A percentile compares a stretch with the other conserved stretches of the same genome.
Conservation (phyloP, 768 basidiomycete genomes). For the Xerocomellus chrysenteron region DNA sequence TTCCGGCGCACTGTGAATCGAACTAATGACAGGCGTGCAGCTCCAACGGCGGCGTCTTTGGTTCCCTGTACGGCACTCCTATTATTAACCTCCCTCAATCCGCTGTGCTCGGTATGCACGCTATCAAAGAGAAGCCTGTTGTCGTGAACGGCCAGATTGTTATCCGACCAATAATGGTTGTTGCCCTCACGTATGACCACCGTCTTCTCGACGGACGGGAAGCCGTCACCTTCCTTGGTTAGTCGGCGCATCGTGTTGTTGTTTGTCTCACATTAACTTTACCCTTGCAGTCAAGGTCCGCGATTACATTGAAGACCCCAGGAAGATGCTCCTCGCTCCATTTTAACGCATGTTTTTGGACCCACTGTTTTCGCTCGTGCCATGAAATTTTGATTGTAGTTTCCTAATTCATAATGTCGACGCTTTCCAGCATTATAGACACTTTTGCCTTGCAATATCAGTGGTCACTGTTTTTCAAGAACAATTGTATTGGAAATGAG, state of each 20-base stretch:
- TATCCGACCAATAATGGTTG: conserved; percentile 95
- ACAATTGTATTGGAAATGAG: background rate
- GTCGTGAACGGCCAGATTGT: conserved; percentile 95
- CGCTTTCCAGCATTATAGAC: conserved; percentile 7
- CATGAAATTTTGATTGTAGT: conserved; percentile 8
- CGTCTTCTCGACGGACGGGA: conserved; percentile 93
- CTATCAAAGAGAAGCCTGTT: conserved; percentile 87
- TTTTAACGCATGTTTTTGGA: conserved; percentile 10
- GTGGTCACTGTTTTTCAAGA: background rate
- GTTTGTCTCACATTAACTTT: conserved; percentile 2
- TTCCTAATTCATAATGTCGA: conserved; percentile 11
- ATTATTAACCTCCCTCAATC: conserved; percentile 97
- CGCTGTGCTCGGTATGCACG: conserved; percentile 95
- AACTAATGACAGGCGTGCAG: conserved; percentile 38
- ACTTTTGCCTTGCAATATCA: background rate
- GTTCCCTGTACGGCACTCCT: conserved; percentile 95
- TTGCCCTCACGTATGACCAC: conserved; percentile 94
- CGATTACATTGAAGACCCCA: conserved; percentile 93
- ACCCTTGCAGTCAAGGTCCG: conserved; percentile 72
- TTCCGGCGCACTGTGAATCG: background rate
- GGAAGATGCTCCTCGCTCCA: conserved; percentile 74
- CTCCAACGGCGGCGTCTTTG: conserved; percentile 98
- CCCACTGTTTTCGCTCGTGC: background rate
- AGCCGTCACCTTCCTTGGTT: conserved; percentile 96
- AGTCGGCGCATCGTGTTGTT: conserved; percentile 28